Evolutionary conservation across 1,284 basidiomycete genomes (phyloP).

Genomic region (Waitea zeae): DNA sequence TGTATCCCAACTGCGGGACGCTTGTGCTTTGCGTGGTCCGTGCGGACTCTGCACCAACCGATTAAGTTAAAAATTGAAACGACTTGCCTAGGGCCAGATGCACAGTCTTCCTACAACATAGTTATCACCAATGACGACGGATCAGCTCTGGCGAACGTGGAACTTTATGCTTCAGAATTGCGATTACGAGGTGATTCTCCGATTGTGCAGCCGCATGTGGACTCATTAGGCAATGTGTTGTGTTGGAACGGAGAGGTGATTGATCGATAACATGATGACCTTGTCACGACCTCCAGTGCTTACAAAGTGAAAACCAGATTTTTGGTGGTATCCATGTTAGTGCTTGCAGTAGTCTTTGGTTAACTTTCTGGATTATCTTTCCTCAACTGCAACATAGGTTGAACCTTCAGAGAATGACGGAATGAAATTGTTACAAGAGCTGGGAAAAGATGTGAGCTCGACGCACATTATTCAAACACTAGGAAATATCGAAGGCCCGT

Average conservation of each 20-base stretch:
- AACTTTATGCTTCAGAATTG: constrained; percentile 67
- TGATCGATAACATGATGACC: constrained; percentile 5
- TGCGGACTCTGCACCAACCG: neutral
- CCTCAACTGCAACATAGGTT: constrained; percentile 21
- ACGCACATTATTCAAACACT: constrained; percentile 34
- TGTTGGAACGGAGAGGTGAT: constrained; percentile 87
- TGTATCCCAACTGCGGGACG: no score
- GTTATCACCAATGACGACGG: constrained; percentile 5
- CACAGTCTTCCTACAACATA: constrained; percentile 10
- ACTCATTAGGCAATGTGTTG: constrained; percentile 36
- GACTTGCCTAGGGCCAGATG: constrained; percentile 41
- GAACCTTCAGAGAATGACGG: constrained; percentile 63
- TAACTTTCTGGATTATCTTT: neutral
- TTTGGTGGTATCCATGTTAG: constrained; percentile 27
- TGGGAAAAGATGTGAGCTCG: constrained; percentile 21
- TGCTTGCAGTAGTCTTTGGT: constrained; percentile 54
- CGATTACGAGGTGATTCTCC: constrained; percentile 49
- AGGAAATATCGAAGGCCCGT: constrained; percentile 73
- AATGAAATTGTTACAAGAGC: constrained; percentile 35
- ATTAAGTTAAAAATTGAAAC: neutral
- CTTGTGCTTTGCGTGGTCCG: neutral
- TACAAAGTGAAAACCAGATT: neutral
- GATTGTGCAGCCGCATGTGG: constrained; percentile 58
- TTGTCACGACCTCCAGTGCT: neutral
- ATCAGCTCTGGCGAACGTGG: constrained; percentile 17